Evolutionary conservation across 2,329 filamentous ascomycete species (phyloP), one percentile per base, ranked within the genome.

Genomic region (Colletotrichum acutatum): DNA sequence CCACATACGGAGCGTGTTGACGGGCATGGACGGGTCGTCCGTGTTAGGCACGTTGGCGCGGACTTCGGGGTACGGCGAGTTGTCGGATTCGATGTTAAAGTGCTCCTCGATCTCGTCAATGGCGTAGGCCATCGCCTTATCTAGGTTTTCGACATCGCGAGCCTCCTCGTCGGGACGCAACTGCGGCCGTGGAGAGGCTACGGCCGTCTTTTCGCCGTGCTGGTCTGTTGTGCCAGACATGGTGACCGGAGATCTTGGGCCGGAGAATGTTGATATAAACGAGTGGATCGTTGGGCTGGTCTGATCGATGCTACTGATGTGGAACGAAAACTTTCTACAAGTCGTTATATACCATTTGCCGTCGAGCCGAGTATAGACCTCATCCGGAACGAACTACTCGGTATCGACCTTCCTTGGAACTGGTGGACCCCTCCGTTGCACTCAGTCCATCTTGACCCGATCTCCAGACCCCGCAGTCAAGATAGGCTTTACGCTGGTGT

Each of bases 11-110:
- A 82, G 77, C 9, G 83, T 85, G 64, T 81, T 82, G 54, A 80
- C 80, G 6, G 82, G 82, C 7, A 80, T 78, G 28, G 75, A 74
- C 5, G 71, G 68, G 24, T 84, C 82, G 71, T 85, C 84, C 49
- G 79, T 80, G 71, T 83, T 83, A 37, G 81, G 79, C 4, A 85
- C 83, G 11, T 82, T 83, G n/a, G 83, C 82, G 57, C 83, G 82
- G 59, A 84, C 82, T 68, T 81, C 80, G 62, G 81, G 72, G 76
- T 78, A 79, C n/a, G 81, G 78, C 59, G 79, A 80, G 72, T 81
- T 80, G 74, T 80, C 77, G 46, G 77, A 67, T 9, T 62, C 49
- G 26, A 66, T 64, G 63, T 71, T 57, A 19, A 74, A 69, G 30
- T 66, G 62, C n/a, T 66, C 73, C 57, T 66, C 53, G 26, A 70